A percentile compares a stretch with the other conserved stretches of the same genome.
These are phyloP conservation scores for Pyrrhoderma noxium DNA, from an alignment of 1,284 basidiomycete species.

Conservation along the genomic window DNA sequence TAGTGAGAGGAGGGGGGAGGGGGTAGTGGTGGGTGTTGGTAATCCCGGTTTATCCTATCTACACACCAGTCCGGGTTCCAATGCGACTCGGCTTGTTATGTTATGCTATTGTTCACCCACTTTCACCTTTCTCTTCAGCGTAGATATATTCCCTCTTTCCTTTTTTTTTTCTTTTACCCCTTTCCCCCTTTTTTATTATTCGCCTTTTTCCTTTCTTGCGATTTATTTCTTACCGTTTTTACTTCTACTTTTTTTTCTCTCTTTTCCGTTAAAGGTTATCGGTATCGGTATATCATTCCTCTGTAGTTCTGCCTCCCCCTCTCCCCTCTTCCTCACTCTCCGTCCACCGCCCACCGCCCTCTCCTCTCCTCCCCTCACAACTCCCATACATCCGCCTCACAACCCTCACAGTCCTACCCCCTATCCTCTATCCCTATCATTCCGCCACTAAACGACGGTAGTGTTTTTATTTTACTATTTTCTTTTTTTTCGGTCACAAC, in stretches of 20 bases:
- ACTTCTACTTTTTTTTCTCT: neutral
- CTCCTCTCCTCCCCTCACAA: too few relatives aligned
- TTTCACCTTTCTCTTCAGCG: neutral
- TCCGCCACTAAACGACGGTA: too few relatives aligned
- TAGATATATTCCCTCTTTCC: neutral
- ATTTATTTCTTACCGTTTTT: neutral
- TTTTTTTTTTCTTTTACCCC: neutral
- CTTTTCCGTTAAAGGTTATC: neutral
- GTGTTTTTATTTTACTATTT: too few relatives aligned
- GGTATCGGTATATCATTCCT: conserved; percentile 10
- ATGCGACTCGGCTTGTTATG: neutral
- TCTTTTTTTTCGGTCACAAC: too few relatives aligned
- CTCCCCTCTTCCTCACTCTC: neutral
- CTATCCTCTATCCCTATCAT: too few relatives aligned
- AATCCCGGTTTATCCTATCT: too few relatives aligned
- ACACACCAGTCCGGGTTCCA: too few relatives aligned
- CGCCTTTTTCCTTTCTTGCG: neutral
- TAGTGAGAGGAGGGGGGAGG: too few relatives aligned
- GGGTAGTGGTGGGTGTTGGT: too few relatives aligned
- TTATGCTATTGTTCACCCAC: neutral
- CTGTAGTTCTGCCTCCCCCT: conserved; percentile 11
- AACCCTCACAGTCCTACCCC: too few relatives aligned
- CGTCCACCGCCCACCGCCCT: neutral
- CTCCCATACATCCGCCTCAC: too few relatives aligned
- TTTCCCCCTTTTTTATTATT: conserved; percentile 4